phyloP scores from a whole-genome alignment of 768 basidiomycete species.

The Aureoboletus auriporus region DNA sequence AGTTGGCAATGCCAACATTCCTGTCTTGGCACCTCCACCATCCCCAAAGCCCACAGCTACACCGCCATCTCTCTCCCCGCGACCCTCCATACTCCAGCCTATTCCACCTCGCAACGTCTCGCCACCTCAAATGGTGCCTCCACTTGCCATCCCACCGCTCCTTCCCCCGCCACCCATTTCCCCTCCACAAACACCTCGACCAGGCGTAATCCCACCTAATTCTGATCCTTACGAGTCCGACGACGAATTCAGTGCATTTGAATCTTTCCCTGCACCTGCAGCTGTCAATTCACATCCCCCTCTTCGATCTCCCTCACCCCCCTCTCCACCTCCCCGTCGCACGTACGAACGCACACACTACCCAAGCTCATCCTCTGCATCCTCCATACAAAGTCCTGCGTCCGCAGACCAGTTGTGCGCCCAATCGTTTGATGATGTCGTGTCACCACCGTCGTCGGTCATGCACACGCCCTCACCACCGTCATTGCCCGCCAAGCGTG shows the following conservation, averaged over 20 bases:
- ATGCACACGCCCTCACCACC: conserved; percentile 44
- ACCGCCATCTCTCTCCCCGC: too few relatives aligned
- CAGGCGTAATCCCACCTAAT: background rate
- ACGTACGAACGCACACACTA: conserved; percentile 21
- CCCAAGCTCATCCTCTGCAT: conserved; percentile 22
- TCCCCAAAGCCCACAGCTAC: conserved; percentile 28
- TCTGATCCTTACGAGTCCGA: conserved; percentile 28
- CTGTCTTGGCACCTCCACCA: conserved; percentile 20
- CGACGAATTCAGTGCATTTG: conserved; percentile 53
- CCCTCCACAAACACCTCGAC: conserved; percentile 31
- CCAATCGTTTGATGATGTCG: conserved; percentile 40
- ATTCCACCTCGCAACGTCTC: conserved; percentile 5
- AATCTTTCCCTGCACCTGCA: conserved; percentile 25
- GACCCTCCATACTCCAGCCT: too few relatives aligned
- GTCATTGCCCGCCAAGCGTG: conserved; percentile 35
- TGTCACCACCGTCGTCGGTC: conserved; percentile 27
- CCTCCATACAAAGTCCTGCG: conserved; percentile 22
- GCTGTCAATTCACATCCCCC: conserved; percentile 3
- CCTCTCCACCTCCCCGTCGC: conserved; percentile 28
- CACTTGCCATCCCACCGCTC: conserved; percentile 25
- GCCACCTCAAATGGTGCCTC: conserved; percentile 20
- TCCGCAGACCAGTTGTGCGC: conserved; percentile 17
- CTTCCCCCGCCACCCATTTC: conserved; percentile 30
- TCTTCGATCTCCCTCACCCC: conserved; percentile 20
- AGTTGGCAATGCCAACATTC: conserved; percentile 2